Conservation (phyloP, 345 rosid genomes). For the Durio zibethinus region DNA sequence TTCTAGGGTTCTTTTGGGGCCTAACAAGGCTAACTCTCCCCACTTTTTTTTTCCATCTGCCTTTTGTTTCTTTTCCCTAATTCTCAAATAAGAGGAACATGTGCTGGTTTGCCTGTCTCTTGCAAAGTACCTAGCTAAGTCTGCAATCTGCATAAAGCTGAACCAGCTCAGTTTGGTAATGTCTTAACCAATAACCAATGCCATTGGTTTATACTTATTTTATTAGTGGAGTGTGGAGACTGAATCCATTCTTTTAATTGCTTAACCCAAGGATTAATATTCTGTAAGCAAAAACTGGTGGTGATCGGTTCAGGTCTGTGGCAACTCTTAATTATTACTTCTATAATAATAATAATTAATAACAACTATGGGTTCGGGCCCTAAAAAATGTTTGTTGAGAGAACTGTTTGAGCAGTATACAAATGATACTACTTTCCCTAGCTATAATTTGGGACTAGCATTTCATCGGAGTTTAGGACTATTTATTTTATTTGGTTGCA, state of each 20-base stretch:
- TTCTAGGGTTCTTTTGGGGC: constrained; percentile 7
- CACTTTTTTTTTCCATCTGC: too few species aligned
- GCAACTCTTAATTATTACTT: not conserved
- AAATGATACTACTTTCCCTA: not conserved
- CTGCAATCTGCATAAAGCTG: not conserved
- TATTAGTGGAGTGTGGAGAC: not conserved
- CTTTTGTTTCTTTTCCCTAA: not conserved
- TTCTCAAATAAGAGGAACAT: not conserved
- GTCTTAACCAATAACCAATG: not conserved
- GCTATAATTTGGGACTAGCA: not conserved
- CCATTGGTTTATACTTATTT: not conserved
- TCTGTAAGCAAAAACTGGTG: not conserved
- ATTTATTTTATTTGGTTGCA: constrained; percentile 27
- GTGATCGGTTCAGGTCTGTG: not conserved
- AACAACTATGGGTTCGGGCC: not conserved
- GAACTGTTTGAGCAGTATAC: not conserved
- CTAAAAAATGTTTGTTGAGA: not conserved
- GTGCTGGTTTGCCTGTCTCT: constrained; percentile 16
- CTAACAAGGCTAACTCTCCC: not conserved
- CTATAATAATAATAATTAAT: not conserved
- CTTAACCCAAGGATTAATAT: not conserved
- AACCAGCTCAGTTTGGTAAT: not conserved
- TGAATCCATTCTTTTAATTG: not conserved
- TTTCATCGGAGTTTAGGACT: not conserved
- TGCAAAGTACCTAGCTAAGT: not conserved